phyloP scores from a whole-genome alignment of 2,329 filamentous ascomycete genomes.

The Trichoderma oligosporum region DNA sequence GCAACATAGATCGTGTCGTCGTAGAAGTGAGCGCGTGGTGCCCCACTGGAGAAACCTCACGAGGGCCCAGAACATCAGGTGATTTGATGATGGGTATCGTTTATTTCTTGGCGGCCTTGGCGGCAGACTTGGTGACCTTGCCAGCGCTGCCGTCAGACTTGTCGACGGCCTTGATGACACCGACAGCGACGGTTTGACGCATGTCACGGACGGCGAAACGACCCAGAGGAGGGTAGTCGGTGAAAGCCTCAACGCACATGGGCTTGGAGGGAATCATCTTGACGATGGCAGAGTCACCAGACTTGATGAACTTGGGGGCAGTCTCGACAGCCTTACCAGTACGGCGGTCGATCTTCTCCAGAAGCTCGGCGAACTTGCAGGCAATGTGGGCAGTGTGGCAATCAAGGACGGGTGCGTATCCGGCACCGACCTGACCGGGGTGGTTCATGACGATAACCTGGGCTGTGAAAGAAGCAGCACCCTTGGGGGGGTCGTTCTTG shows the following conservation, averaged over 20 bases:
- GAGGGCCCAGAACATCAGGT: slow-evolving; percentile 27
- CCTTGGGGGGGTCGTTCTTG: slow-evolving; percentile 97
- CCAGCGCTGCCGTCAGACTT: slow-evolving; percentile 55
- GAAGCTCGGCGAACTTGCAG: slow-evolving; percentile 99
- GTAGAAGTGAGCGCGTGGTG: slow-evolving; percentile 42
- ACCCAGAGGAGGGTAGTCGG: slow-evolving; percentile 97
- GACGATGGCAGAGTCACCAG: slow-evolving; percentile 99
- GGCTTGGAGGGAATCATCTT: slow-evolving; percentile 99
- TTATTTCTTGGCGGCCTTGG: slow-evolving; percentile 75
- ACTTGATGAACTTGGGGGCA: slow-evolving; percentile 99
- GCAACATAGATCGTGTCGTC: slow-evolving; percentile 44
- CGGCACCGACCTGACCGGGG: slow-evolving; percentile 98
- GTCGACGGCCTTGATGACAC: slow-evolving; percentile 87
- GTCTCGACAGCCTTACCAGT: slow-evolving; percentile 95
- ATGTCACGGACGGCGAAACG: slow-evolving; percentile 99
- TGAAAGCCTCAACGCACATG: slow-evolving; percentile 99
- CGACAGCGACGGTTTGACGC: slow-evolving; percentile 84
- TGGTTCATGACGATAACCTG: slow-evolving; percentile 99
- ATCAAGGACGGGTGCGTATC: slow-evolving; percentile 98
- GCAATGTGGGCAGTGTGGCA: slow-evolving; percentile 99
- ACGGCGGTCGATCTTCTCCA: slow-evolving; percentile 99
- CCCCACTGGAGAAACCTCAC: slow-evolving; percentile 26
- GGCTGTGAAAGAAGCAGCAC: slow-evolving; percentile 91
- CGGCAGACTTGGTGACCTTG: slow-evolving; percentile 70
- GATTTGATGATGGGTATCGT: slow-evolving; percentile 25